Conservation (phyloP, 73 alveolate genomes). For the Diophrys appendiculata region DNA sequence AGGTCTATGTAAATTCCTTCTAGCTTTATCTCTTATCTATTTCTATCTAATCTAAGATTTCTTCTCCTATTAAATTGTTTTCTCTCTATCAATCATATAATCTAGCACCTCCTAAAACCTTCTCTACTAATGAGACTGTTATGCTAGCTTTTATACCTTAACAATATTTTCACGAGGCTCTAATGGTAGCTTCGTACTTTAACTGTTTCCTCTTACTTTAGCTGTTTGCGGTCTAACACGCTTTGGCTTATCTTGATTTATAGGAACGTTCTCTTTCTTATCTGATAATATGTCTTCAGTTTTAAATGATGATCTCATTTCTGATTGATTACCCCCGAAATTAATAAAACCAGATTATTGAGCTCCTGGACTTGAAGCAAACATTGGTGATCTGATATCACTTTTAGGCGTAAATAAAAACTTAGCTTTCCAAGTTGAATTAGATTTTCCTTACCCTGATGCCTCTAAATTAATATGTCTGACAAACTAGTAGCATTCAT, state of each 20-base stretch:
- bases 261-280: background rate
- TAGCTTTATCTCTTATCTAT: too few species aligned
- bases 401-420: background rate
- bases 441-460: background rate
- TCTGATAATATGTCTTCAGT: background rate
- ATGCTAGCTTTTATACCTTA: background rate
- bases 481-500: constrained; percentile 17
- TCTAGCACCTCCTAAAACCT: background rate
- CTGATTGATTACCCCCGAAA: background rate
- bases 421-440: background rate
- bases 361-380: background rate
- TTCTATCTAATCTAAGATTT: too few species aligned
- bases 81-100: background rate
- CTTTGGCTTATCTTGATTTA: background rate
- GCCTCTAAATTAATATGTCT: background rate
- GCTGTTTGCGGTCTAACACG: background rate
- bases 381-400: background rate
- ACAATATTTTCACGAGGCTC: background rate
- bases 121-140: background rate
- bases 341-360: background rate
- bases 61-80: too few species aligned
- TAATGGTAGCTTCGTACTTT: background rate
- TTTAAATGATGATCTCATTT: background rate
- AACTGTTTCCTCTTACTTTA: background rate
- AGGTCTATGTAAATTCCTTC: too few species aligned